Evolutionary conservation across 768 basidiomycete species (phyloP).

Genomic region (Collybia sp.): DNA sequence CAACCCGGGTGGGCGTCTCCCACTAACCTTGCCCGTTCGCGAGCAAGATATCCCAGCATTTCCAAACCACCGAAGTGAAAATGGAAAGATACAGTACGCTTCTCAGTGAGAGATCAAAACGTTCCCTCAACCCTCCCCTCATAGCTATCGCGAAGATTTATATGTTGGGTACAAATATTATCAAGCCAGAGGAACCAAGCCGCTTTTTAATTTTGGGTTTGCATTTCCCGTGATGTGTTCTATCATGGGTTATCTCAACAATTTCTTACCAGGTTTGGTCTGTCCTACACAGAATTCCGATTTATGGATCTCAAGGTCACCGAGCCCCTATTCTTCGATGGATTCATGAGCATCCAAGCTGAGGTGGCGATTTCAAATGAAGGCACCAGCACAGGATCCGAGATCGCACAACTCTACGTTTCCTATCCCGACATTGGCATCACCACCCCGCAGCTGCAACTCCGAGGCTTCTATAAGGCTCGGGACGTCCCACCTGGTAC

Average conservation of each 20-base stretch:
- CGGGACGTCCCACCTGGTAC: constrained; percentile 43
- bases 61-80: constrained; percentile 52
- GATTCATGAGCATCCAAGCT: constrained; percentile 30
- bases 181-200: constrained; percentile 43
- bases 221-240: neutral
- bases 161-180: constrained; percentile 73
- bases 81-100: constrained; percentile 44
- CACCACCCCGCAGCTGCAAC: constrained; percentile 52
- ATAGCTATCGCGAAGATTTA: constrained; percentile 52
- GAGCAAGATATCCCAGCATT: constrained; percentile 62
- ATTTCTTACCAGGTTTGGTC: constrained; percentile 48
- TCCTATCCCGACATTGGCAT: constrained; percentile 43
- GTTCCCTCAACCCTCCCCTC: neutral
- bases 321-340: constrained; percentile 16
- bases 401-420: constrained; percentile 66
- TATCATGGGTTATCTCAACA: constrained; percentile 3
- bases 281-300: constrained; percentile 72
- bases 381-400: constrained; percentile 47
- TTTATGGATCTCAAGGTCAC: constrained; percentile 42
- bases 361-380: constrained; percentile 49
- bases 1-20: constrained; percentile 57
- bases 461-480: constrained; percentile 65
- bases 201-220: constrained; percentile 69
- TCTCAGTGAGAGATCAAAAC: neutral
- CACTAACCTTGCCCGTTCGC: constrained; percentile 54